A percentile compares a stretch with the other conserved stretches of the same genome.
Evolutionary conservation across 2,329 filamentous ascomycete genomes (phyloP).

Genomic region (Alternaria brassicicola): DNA sequence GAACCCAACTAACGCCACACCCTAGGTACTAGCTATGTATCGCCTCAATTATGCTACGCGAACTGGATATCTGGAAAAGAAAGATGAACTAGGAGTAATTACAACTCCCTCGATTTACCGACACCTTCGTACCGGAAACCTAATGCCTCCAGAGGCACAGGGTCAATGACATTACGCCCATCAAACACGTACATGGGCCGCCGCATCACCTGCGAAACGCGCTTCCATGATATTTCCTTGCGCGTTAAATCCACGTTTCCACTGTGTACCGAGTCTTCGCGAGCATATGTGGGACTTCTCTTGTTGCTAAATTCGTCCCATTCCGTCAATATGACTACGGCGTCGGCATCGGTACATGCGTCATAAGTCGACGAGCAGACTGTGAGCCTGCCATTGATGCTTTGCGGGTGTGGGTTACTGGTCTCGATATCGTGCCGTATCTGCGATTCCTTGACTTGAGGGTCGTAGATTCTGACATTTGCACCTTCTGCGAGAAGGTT

Average conservation of each 20-base stretch:
- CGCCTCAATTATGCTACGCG: background rate
- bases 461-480: slow-evolving; percentile 2
- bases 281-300: background rate
- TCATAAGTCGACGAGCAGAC: slow-evolving; percentile 4
- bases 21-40: background rate
- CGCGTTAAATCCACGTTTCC: background rate
- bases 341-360: background rate
- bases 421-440: slow-evolving; percentile 1
- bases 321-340: slow-evolving; percentile 1
- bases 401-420: background rate
- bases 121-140: slow-evolving; percentile 4
- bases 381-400: background rate
- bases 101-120: background rate
- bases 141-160: slow-evolving; percentile 3
- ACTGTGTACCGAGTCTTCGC: background rate
- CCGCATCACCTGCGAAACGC: slow-evolving; percentile 2
- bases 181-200: slow-evolving; percentile 8
- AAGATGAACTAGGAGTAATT: background rate
- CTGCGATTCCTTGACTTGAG: slow-evolving; percentile 1
- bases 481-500: slow-evolving; percentile 2
- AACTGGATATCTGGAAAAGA: background rate
- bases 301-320: slow-evolving; percentile 6
- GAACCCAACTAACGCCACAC: background rate
- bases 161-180: slow-evolving; percentile 2
- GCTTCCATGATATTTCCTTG: slow-evolving; percentile 6